Base-by-base conservation (phyloP, 2,329 filamentous ascomycete species). In the Sclerotiophoma versabilis region DNA sequence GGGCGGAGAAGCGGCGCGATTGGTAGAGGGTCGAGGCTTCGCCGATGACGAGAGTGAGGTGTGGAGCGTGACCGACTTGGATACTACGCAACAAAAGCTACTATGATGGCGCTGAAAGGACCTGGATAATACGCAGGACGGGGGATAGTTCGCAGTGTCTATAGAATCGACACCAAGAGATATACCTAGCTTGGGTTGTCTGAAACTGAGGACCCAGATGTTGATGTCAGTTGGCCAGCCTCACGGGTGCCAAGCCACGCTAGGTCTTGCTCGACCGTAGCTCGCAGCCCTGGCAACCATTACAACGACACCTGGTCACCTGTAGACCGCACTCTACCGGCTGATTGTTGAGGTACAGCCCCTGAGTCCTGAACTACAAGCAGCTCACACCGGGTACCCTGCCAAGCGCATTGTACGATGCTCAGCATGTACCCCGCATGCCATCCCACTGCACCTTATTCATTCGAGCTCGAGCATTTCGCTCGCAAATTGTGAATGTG, bases 201-300 rank as follows among this genome's bases (percentile, higher is more conserved):
- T 15, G 15, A 26, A 39, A 20, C 32, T 25, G 46, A 44, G 20
- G 38, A 32, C 25, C 29, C 19, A 23, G 39, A 44, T 54, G 51
- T 54, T 54, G 51, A 54, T 49, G 51, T 54, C 51, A 49, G 34
- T 19, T 47, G 17, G 17, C 39, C 51, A 49, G 51, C 51, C 51
- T 54, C 51, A 17, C 39, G 3, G 20, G 12, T 32, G 30, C 5
- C 51, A 39, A 38, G 44, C 32, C 51, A 17, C 51, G 44, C 45
- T 45, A 54, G 27, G 15, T 32, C 29, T 30, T 39, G 27, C 11
- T 39, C 39, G 32, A 29, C 26, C 39, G 25, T 33, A 20, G 48
- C 48, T 50, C 10, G 30, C 32, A 36, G 25, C 32, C 30, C 22
- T 22, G 11, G 22, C 48, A 38, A 50, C 45, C 36, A 32, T 11